A percentile compares a stretch with the other conserved stretches of the same genome.
phyloP scores from a whole-genome alignment of 352 stramenopile genomes.

The Peronosclerospora sorghi region DNA sequence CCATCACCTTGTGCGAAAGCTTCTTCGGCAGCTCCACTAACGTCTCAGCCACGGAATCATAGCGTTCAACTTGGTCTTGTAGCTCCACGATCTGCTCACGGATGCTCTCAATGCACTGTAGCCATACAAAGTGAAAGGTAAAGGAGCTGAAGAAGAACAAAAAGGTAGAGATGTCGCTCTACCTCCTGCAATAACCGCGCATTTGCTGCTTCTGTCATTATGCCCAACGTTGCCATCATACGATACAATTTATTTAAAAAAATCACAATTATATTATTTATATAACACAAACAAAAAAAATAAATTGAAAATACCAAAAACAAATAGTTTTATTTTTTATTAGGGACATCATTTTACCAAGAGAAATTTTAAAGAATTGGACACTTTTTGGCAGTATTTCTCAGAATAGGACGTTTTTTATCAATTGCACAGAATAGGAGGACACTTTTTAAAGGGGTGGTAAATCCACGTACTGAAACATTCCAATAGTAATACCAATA shows the following conservation, averaged over 20 bases:
- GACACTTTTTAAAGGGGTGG: too few relatives aligned
- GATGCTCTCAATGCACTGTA: constrained; percentile 43
- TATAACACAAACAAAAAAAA: too few relatives aligned
- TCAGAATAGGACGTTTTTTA: too few relatives aligned
- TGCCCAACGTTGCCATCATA: constrained; percentile 17
- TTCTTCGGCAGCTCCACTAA: constrained; percentile 66
- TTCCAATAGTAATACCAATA: too few relatives aligned
- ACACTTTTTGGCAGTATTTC: too few relatives aligned
- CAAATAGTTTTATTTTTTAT: too few relatives aligned
- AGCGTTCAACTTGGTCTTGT: constrained; percentile 46
- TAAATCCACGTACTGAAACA: too few relatives aligned
- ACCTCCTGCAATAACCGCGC: constrained; percentile 56
- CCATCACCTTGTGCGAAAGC: constrained; percentile 73
- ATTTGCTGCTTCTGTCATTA: constrained; percentile 36
- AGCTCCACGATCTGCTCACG: constrained; percentile 40
- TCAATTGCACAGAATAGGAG: too few relatives aligned
- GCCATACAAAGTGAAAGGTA: neutral
- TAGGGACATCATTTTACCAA: too few relatives aligned
- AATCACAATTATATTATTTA: neutral
- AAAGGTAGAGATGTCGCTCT: neutral
- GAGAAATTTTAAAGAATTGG: too few relatives aligned
- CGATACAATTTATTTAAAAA: neutral
- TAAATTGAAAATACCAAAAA: too few relatives aligned
- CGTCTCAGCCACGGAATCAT: constrained; percentile 35
- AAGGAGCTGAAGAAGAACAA: neutral